Evolutionary conservation across 139 green algal genomes (phyloP), one percentile per base, ranked within the genome.

Genomic region (Volvox africanus): DNA sequence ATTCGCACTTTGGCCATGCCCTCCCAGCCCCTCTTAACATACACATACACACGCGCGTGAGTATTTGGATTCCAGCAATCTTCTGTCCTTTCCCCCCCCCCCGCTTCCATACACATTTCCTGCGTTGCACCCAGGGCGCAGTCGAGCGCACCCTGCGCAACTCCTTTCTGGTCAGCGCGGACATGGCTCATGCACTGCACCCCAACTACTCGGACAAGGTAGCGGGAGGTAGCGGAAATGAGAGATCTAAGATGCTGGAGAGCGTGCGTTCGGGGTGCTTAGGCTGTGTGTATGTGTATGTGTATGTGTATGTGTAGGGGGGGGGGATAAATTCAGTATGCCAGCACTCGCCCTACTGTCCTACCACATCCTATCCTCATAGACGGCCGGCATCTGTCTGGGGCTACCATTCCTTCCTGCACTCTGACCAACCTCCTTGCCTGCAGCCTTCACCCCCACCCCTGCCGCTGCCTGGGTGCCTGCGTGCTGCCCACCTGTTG

Each of bases 151-250:
- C 67, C 12, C 81, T 97, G 88, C 93, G 92, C 26, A 55, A 93
- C 65, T 96, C 91, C 20, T 98, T 98, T 93, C 92, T 98, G 21
- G 96, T 99, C 55, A 98, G 94, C 9, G 97, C 98, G 61, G 98
- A 99, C 95, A 99, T 99, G 98, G 98, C 97, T 17, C 98, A 99
- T 91, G 97, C 96, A 19, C 92, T 99, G 89, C 98, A 99, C 93
- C 98, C 98, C 67, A 99, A 99, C 95, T 99, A 99, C 90, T 77
- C 93, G 0, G 95, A 95, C 91, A 93, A 93, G 86, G 83, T 88
- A 44, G 1, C 30, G 13, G 16, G 73, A 19, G 6, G 37, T 32
- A 14, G 67, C 11, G 44, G 5, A 9, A 55, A 55, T 9, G 44
- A 55, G 9, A 55, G 44, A 9, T 55, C 5, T 55, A 9, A 9